Conservation (phyloP, 768 basidiomycete genomes). For the Candolleomyces efflorescens region DNA sequence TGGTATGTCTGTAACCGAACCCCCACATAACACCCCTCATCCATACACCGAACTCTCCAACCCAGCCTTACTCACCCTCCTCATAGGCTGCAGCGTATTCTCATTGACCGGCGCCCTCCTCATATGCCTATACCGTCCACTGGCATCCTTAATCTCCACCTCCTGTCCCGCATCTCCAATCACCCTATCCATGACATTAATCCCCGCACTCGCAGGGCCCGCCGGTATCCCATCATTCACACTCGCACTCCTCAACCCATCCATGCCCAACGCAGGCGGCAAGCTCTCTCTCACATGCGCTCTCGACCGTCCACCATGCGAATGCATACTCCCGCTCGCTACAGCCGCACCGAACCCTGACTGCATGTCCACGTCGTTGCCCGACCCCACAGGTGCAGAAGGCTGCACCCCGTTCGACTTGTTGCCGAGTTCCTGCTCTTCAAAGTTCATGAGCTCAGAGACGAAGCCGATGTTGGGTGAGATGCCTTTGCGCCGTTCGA, state of each 20-base stretch:
- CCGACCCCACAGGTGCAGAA: slow-evolving; percentile 17
- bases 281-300: slow-evolving; percentile 74
- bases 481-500: slow-evolving; percentile 90
- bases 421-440: slow-evolving; percentile 83
- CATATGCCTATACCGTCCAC: slow-evolving; percentile 84
- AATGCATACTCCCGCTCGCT: slow-evolving; percentile 1
- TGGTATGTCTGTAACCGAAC: too few species aligned
- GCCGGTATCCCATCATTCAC: not conserved
- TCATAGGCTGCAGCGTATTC: slow-evolving; percentile 82
- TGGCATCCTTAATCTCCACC: slow-evolving; percentile 83
- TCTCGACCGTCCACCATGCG: slow-evolving; percentile 34
- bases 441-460: slow-evolving; percentile 94
- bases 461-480: slow-evolving; percentile 98
- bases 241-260: slow-evolving; percentile 20
- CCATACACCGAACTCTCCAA: slow-evolving; percentile 61
- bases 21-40: too few species aligned
- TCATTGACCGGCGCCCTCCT: slow-evolving; percentile 85
- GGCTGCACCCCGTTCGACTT: slow-evolving; percentile 67
- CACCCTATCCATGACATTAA: slow-evolving; percentile 29
- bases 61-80: slow-evolving; percentile 91
- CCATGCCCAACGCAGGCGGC: slow-evolving; percentile 47
- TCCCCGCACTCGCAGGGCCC: slow-evolving; percentile 29
- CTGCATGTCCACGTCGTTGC: slow-evolving; percentile 15
- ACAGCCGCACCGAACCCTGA: slow-evolving; percentile 22
- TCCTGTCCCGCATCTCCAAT: slow-evolving; percentile 74